Evolutionary conservation across 805 yeast species (phyloP), one percentile per base, ranked within the genome.

Genomic region (Saccharomycopsis guyanensis): DNA sequence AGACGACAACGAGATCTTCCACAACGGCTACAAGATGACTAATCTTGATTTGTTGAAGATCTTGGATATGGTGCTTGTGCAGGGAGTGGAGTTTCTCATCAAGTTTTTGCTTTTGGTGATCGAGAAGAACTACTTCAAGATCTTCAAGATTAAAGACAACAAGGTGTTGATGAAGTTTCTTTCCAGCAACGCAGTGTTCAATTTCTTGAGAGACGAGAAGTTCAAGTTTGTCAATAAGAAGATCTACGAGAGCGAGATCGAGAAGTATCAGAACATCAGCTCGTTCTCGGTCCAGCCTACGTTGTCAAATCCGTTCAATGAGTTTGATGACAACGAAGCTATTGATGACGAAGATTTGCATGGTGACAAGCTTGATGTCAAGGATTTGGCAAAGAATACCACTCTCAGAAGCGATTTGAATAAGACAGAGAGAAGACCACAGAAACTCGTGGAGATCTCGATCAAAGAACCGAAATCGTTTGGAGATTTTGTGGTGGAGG

Each of bases 71-170:
- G 48, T 46, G 20, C 32, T 51, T 22, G 35, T 51, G 23, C 48
- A 51, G 43, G 54, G 54, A 4, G 41, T 43, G n/a, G 54, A 51
- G 38, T 51, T 45, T 40, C 39, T 51, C 20, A 33, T 51, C 24
- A 49, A 51, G 29, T 46, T 51, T 29, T 24, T 51, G 16, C 36
- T 51, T 18, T 43, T 51, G 20, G 39, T 51, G 4, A 33, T 51
- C 32, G 49, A 51, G 37, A 51, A 51, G 18, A 51, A 51, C 32
- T 51, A 51, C 32, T 49, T 49, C 38, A 39, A 38, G n/a, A 51
- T 51, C 23, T 49, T 51, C 35, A 46, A 48, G 31, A 39, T 51
- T 12, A 37, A 38, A 34, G 33, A 50, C 31, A 47, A 37, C 20
- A 31, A 47, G 32, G 43, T 41, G 2, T 43, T 50, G 32, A 37